A percentile compares a stretch with the other conserved stretches of the same genome.
These are phyloP conservation scores for Fraxinus americana DNA, from an alignment of 257 asterid species.

Conservation along the genomic window DNA sequence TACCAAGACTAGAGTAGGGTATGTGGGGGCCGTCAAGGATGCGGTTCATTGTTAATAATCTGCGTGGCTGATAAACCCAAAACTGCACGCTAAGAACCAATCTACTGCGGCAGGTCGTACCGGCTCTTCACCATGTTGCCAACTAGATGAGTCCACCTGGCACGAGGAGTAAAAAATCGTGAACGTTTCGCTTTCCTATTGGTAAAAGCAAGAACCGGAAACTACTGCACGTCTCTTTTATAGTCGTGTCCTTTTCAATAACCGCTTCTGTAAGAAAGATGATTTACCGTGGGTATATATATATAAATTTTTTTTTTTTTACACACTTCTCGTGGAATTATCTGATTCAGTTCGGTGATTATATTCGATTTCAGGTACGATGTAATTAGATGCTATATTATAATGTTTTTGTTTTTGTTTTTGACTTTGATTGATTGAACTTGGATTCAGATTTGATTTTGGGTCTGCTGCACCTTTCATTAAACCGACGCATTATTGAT, in stretches of 20 bases:
- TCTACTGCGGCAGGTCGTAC: background rate
- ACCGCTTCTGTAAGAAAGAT: background rate
- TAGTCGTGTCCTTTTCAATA: background rate
- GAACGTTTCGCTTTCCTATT: background rate
- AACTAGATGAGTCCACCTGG: background rate
- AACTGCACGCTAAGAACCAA: background rate
- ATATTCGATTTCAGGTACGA: background rate
- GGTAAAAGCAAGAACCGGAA: background rate
- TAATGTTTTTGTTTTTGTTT: background rate
- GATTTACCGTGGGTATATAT: background rate
- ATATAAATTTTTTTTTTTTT: background rate
- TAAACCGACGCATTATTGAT: conserved; percentile 7
- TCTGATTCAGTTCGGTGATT: background rate
- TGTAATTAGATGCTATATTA: background rate
- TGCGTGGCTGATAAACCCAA: background rate
- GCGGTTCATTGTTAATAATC: background rate
- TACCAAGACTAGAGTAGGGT: too few species aligned
- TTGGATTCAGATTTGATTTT: conserved; percentile 16
- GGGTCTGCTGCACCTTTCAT: conserved; percentile 14
- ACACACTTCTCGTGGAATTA: background rate
- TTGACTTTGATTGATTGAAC: background rate
- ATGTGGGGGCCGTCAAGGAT: too few species aligned
- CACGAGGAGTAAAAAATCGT: background rate
- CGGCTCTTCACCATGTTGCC: background rate
- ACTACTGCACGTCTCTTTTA: background rate